phyloP scores from a whole-genome alignment of 1,284 basidiomycete genomes.

The Coriolopsis trogii region DNA sequence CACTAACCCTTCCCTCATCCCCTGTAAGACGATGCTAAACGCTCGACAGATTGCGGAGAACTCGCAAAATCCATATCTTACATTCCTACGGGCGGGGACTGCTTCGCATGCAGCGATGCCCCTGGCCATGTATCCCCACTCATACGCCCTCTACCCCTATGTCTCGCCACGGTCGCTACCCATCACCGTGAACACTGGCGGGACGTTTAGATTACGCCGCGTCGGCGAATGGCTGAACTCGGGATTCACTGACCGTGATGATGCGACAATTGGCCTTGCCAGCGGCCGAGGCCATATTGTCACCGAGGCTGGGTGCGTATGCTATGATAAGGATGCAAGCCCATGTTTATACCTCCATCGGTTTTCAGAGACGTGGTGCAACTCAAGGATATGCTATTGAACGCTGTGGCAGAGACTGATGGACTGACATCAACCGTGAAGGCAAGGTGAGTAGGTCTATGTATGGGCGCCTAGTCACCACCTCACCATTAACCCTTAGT shows the following conservation, averaged over 20 bases:
- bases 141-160: slow-evolving; percentile 69
- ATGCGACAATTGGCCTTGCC: slow-evolving; percentile 41
- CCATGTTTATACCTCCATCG: too few species aligned
- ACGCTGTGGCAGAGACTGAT: slow-evolving; percentile 3
- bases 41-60: slow-evolving; percentile 27
- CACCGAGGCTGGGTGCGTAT: slow-evolving; percentile 40
- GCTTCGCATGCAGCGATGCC: slow-evolving; percentile 18
- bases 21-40: neutral
- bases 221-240: slow-evolving; percentile 60
- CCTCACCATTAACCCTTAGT: slow-evolving; percentile 36
- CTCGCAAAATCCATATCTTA: slow-evolving; percentile 33
- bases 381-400: slow-evolving; percentile 21
- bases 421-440: slow-evolving; percentile 38
- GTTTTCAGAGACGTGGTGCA: slow-evolving; percentile 18
- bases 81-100: slow-evolving; percentile 41
- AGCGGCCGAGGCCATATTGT: slow-evolving; percentile 37
- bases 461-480: neutral
- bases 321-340: too few species aligned
- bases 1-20: slow-evolving; percentile 15
- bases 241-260: slow-evolving; percentile 36
- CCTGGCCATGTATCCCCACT: slow-evolving; percentile 30
- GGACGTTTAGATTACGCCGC: slow-evolving; percentile 59
- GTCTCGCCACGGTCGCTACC: slow-evolving; percentile 49
- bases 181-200: slow-evolving; percentile 47
- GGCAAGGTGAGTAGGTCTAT: slow-evolving; percentile 48